Percentiles rank a stretch among this genome's conserved stretches.
Conservation (phyloP, 257 asterid genomes). For the Solanum clarkiae region DNA sequence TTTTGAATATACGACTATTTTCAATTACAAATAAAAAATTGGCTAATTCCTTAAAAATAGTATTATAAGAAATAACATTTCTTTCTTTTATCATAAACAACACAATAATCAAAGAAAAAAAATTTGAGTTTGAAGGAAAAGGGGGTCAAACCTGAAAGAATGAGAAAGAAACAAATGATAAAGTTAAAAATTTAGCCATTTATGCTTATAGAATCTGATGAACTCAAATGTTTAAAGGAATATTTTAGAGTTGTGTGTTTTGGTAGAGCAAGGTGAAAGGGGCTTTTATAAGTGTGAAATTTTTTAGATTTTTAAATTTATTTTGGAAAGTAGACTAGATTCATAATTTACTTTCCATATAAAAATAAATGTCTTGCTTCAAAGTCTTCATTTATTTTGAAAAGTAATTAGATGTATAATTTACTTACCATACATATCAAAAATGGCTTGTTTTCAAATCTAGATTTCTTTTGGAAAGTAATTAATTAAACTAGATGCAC, state of each 20-base stretch:
- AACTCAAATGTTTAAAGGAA: background rate
- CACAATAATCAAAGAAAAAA: too few relatives aligned
- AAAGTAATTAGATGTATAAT: background rate
- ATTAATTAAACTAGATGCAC: too few relatives aligned
- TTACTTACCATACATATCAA: background rate
- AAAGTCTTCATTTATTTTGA: background rate
- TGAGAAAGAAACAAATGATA: background rate
- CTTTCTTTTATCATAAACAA: too few relatives aligned
- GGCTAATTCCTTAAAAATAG: too few relatives aligned
- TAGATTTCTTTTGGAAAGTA: too few relatives aligned
- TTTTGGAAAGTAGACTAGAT: background rate
- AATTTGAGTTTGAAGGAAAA: too few relatives aligned
- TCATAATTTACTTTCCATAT: background rate
- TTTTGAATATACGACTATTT: too few relatives aligned
- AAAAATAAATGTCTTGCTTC: background rate
- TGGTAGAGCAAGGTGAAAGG: background rate
- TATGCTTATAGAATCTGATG: background rate
- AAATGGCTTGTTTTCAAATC: background rate
- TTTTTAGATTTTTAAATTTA: background rate
- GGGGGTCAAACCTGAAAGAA: slow-evolving; percentile 16
- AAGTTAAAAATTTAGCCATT: background rate
- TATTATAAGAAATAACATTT: too few relatives aligned
- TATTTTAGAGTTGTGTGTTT: background rate
- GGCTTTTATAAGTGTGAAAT: background rate
- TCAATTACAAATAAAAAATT: too few relatives aligned